Percentiles rank a stretch among this genome's conserved stretches.
phyloP scores from a whole-genome alignment of 2,329 filamentous ascomycete genomes.

The Xylariaceae sp. region DNA sequence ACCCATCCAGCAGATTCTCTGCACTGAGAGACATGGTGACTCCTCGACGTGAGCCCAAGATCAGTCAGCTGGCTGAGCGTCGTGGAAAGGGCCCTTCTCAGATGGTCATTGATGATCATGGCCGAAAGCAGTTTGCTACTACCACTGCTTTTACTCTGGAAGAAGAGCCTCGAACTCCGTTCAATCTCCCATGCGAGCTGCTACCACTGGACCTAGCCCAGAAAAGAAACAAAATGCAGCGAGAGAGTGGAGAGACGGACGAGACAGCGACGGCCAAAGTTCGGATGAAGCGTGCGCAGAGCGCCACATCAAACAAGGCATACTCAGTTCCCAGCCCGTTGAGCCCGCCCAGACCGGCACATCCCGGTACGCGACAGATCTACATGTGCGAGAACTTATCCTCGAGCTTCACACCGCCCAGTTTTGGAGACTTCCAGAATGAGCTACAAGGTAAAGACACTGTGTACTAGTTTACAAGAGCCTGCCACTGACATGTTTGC shows the following conservation, averaged over 20 bases:
- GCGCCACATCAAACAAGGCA: slow-evolving; percentile 3
- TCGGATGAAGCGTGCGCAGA: slow-evolving; percentile 10
- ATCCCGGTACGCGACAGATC: slow-evolving; percentile 2
- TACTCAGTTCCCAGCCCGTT: slow-evolving; percentile 2
- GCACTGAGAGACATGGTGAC: too few relatives aligned
- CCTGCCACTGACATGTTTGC: too few relatives aligned
- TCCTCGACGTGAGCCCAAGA: neutral
- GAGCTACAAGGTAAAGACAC: too few relatives aligned
- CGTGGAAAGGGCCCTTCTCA: slow-evolving; percentile 2
- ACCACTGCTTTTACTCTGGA: slow-evolving; percentile 6
- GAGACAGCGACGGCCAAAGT: slow-evolving; percentile 13
- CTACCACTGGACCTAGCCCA: slow-evolving; percentile 19
- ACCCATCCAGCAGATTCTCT: neutral
- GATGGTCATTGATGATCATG: slow-evolving; percentile 1
- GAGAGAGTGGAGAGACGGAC: slow-evolving; percentile 17
- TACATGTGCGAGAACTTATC: slow-evolving; percentile 8
- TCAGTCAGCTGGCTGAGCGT: slow-evolving; percentile 1
- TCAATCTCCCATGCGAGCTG: slow-evolving; percentile 21
- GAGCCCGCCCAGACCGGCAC: slow-evolving; percentile 5
- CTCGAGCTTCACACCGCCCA: slow-evolving; percentile 3
- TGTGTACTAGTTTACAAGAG: too few relatives aligned
- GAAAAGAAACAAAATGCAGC: slow-evolving; percentile 14
- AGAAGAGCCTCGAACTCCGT: slow-evolving; percentile 7
- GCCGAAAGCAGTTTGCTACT: slow-evolving; percentile 5
- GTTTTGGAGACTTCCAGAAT: too few relatives aligned